phyloP scores from a whole-genome alignment of 2,329 filamentous ascomycete genomes.

The Coniochaeta ligniaria region DNA sequence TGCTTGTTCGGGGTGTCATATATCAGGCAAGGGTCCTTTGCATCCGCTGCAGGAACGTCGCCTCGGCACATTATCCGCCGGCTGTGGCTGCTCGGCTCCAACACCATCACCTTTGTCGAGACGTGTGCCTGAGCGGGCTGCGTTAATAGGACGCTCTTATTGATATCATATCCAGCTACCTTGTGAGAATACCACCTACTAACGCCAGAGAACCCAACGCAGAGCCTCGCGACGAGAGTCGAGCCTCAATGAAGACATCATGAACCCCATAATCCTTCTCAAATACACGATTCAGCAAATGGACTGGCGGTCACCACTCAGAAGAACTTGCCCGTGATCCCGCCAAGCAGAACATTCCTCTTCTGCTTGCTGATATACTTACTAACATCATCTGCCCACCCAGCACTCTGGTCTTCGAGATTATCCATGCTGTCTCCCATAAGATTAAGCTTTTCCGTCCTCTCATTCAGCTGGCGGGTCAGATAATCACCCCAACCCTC shows the following conservation, averaged over 20 bases:
- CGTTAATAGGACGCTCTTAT: background rate
- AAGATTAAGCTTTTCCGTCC: conserved; percentile 79
- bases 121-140: background rate
- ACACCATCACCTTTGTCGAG: background rate
- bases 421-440: conserved; percentile 81
- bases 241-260: background rate
- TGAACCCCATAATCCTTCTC: background rate
- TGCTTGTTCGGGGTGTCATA: background rate
- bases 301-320: conserved; percentile 3
- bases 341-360: conserved; percentile 70
- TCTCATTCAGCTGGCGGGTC: conserved; percentile 77
- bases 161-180: background rate
- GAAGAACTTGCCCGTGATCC: conserved; percentile 53
- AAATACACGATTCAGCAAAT: background rate
- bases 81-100: conserved; percentile 2
- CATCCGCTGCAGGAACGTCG: background rate
- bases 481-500: conserved; percentile 76
- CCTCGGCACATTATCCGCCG: conserved; percentile 4
- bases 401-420: conserved; percentile 71
- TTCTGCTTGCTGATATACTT: conserved; percentile 88
- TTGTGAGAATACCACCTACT: background rate
- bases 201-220: background rate
- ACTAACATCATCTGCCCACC: conserved; percentile 80
- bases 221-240: background rate
- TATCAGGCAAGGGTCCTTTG: background rate